Conservation (phyloP, 306 rosid genomes). For the Sicyos edulis region DNA sequence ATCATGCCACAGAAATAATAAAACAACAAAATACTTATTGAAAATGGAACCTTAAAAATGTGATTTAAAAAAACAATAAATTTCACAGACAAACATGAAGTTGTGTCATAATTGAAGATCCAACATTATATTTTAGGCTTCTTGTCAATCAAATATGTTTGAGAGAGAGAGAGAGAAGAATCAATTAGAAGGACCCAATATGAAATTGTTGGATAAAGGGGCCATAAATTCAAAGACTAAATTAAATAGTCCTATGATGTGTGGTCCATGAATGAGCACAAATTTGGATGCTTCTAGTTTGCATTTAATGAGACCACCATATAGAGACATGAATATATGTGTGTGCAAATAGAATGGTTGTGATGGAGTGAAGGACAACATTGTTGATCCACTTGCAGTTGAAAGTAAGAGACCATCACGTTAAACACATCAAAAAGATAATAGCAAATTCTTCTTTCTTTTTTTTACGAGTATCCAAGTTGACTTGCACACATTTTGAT, state of each 20-base stretch:
- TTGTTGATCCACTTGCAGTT: constrained; percentile 83
- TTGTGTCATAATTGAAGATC: constrained; percentile 10
- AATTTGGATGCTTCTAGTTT: constrained; percentile 47
- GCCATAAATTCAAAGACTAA: constrained; percentile 12
- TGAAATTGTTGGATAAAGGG: constrained; percentile 7
- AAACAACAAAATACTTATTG: not conserved
- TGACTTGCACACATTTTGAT: no score
- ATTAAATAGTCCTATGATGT: constrained; percentile 24
- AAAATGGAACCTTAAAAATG: not conserved
- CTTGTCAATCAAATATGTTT: constrained; percentile 19
- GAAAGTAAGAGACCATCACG: constrained; percentile 61
- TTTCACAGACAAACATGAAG: not conserved
- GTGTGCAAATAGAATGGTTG: constrained; percentile 38
- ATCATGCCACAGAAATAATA: not conserved
- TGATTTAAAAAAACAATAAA: not conserved
- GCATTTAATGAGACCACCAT: constrained; percentile 28
- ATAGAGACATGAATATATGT: constrained; percentile 33
- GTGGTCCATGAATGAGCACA: constrained; percentile 41
- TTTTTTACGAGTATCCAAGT: no score
- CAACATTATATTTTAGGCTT: constrained; percentile 17
- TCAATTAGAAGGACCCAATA: not conserved
- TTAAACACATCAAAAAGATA: constrained; percentile 34
- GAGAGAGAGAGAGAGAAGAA: not conserved
- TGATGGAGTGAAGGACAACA: constrained; percentile 35
- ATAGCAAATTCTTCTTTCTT: constrained; percentile 15